Evolutionary conservation across 352 stramenopile species (phyloP), one percentile per base, ranked within the genome.

Genomic region (Phytophthora nicotianae): DNA sequence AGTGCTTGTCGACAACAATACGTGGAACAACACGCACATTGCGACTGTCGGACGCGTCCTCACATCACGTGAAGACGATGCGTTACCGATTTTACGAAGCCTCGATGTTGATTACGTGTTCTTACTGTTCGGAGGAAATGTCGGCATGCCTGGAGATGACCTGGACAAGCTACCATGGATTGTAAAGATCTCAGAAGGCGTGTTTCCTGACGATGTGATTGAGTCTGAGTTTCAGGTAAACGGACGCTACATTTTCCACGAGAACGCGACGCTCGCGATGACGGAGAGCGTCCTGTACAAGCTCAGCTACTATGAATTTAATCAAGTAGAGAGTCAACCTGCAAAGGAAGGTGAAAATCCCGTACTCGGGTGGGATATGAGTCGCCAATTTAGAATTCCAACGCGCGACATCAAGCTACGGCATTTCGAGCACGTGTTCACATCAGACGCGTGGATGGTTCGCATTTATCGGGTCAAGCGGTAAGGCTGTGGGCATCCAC

Each of bases 1-100:
- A 0, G 82, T 94, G 21, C 67, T 94, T 40, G 95, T 98, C 2
- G 95, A 98, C 76, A 98, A 98, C 76, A 98, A 98, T 62, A 98
- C 95, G 49, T 98, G 95, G 95, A 98, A 98, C 72, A 97, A 98
- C 69, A 98, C 93, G 32, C 95, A 98, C 71, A 98, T 98, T 66
- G 95, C 95, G 32, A 98, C 93, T 0, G 89, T 98, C 11, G 95
- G 94, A 1, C 85, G 93, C 9, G 89, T 89, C 32, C 70, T 96
- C 33, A 70, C 66, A 3, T 90, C 80, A 7, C 73, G 72, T 23
- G 87, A 96, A 65, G 82, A 88, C 0, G 77, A 84, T 10, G 87
- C 87, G 2, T 58, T 78, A 20, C 81, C 85, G 37, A 93, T 96
- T 47, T 63, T 96, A 24, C 54, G 76, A 21, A 93, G 83, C 23